Base-by-base conservation (phyloP, 345 rosid species). In the Adansonia digitata region DNA sequence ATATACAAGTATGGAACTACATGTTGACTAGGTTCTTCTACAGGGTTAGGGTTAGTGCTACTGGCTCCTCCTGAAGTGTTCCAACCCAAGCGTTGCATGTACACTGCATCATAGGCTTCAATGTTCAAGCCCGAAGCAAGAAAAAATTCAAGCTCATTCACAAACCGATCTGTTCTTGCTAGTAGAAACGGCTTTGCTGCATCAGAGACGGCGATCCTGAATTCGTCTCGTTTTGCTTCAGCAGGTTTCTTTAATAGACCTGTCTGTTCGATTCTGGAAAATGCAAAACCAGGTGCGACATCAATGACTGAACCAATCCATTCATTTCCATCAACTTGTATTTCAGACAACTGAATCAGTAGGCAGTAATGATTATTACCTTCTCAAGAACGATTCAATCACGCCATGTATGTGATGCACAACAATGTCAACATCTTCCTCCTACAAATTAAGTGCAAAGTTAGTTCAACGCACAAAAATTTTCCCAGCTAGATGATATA, bases 51-150 rank as follows among this genome's bases (percentile, higher is more conserved):
- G 27, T 10, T 49, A 39, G 73, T 67, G 49, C 65, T 75, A 13
- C 22, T 43, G 17, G 73, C 79, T 37, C 39, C 82, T 71, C 77
- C 74, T 26, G 78, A 77, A 40, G 69, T 29, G 74, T 82, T 85
- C 89, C 79, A 72, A 37, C 85, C 86, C 51, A 91, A 65, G 9
- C 78, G 77, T 70, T 77, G 87, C 77, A 65, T 75, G 69, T 87
- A 93, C 35, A 90, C 86, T 26, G 81, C 85, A 81, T 91, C 99
- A 26, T 87, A 95, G 20, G 97, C 97, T 68, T 88, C 92, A 2
- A 81, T 63, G 80, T 82, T 93, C 73, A 91, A 82, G 4, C 94
- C 96, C 0, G 96, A 85, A 52, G 89, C 97, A 9, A 91, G 93
- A 84, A 91, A 95, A 10, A 91, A 74, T 71, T 89, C 93, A 52